phyloP scores from a whole-genome alignment of 2,329 filamentous ascomycete genomes.

The Cordyceps cateniannulata region DNA sequence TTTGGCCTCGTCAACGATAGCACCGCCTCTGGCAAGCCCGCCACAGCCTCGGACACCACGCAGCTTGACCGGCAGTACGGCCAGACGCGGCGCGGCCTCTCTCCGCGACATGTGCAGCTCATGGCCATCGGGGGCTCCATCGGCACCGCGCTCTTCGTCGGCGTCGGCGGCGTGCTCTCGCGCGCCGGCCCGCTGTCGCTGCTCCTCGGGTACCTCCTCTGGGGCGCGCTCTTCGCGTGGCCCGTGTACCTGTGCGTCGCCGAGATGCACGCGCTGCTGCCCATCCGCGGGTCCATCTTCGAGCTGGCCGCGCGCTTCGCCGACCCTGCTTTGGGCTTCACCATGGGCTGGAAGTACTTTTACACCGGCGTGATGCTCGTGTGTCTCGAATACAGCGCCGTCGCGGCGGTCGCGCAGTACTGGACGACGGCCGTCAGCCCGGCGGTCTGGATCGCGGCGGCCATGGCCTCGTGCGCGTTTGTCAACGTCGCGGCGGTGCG shows the following conservation, averaged over 20 bases:
- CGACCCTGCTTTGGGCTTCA: conserved; percentile 52
- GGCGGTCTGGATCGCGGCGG: conserved; percentile 43
- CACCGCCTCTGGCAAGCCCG: neutral
- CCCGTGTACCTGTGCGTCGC: conserved; percentile 41
- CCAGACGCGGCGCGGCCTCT: conserved; percentile 27
- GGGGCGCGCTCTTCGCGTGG: conserved; percentile 39
- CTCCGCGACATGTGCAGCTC: conserved; percentile 39
- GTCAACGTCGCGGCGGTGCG: conserved; percentile 42
- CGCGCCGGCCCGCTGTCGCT: conserved; percentile 37
- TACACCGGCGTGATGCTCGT: conserved; percentile 40
- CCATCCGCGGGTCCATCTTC: conserved; percentile 47
- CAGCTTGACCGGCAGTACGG: conserved; percentile 21
- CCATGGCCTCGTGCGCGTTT: conserved; percentile 37
- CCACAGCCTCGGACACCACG: neutral
- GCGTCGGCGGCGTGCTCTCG: conserved; percentile 36
- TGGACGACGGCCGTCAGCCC: conserved; percentile 37
- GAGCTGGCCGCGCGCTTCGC: conserved; percentile 49
- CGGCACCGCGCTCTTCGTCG: conserved; percentile 39
- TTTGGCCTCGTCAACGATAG: neutral
- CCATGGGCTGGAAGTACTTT: conserved; percentile 47
- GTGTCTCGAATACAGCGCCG: conserved; percentile 38
- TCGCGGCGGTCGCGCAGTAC: conserved; percentile 38
- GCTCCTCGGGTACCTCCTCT: conserved; percentile 38
- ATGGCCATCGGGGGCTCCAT: conserved; percentile 44
- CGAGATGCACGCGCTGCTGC: conserved; percentile 52